Conservation (phyloP, 139 green algal species). For the Yamagishiella unicocca region DNA sequence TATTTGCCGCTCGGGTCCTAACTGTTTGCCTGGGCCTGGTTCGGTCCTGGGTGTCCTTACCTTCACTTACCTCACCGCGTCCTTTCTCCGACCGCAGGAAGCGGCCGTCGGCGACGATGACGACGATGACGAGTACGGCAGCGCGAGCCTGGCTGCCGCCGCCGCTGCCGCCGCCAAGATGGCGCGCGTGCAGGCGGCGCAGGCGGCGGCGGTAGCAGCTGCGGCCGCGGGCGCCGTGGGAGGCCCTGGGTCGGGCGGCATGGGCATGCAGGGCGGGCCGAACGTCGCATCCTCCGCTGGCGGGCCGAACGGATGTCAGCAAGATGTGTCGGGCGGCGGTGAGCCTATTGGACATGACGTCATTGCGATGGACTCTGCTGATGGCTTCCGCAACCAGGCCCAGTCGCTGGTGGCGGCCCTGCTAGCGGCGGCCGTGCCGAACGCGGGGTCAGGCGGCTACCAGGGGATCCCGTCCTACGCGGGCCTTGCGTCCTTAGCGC, state of each 20-base stretch:
- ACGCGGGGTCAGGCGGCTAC: neutral
- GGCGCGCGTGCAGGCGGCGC: neutral
- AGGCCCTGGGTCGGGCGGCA: neutral
- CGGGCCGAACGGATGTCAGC: neutral
- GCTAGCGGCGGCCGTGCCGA: slow-evolving; percentile 30
- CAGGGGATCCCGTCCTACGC: neutral
- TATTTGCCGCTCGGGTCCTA: too few species aligned
- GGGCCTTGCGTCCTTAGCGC: neutral
- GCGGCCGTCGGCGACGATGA: slow-evolving; percentile 19
- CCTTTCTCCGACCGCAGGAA: neutral
- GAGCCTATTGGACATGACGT: neutral
- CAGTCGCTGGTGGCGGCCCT: slow-evolving; percentile 30
- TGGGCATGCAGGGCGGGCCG: neutral
- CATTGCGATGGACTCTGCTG: neutral
- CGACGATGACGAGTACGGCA: slow-evolving; percentile 2
- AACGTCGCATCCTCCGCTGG: neutral
- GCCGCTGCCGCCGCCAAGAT: slow-evolving; percentile 17
- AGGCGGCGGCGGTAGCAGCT: slow-evolving; percentile 6
- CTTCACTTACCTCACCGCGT: too few species aligned
- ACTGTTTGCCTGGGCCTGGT: too few species aligned
- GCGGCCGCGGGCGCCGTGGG: neutral
- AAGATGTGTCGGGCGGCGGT: neutral
- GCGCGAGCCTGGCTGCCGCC: neutral
- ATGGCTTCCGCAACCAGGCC: neutral
- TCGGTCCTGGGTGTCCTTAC: too few species aligned